Percentiles rank a stretch among this genome's conserved stretches.
Evolutionary conservation across 345 rosid species (phyloP).

Genomic region (Diplotaxis tenuifolia): DNA sequence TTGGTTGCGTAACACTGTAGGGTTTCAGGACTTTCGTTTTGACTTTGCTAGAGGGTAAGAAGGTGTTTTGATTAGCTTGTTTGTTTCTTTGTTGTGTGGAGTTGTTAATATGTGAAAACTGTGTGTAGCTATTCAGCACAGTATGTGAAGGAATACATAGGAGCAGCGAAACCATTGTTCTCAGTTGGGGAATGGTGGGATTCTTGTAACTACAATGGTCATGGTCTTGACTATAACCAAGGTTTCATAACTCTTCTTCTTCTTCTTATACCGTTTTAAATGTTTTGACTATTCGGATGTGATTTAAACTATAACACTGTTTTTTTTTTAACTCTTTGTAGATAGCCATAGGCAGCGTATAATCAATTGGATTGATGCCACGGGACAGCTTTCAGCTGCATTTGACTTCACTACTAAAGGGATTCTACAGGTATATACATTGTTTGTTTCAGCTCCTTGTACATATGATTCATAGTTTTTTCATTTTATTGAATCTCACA

Average conservation of each 20-base stretch:
- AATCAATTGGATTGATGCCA: slow-evolving; percentile 74
- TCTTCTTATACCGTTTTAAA: slow-evolving; percentile 1
- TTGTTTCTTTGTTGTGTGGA: slow-evolving; percentile 1
- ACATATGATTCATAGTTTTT: not conserved
- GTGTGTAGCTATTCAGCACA: slow-evolving; percentile 64
- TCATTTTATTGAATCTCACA: not conserved
- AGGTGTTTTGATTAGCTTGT: not conserved
- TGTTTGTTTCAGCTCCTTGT: not conserved
- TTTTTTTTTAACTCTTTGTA: slow-evolving; percentile 30
- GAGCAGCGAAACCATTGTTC: slow-evolving; percentile 76
- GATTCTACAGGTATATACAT: slow-evolving; percentile 63
- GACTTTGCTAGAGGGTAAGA: slow-evolving; percentile 86
- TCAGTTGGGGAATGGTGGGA: slow-evolving; percentile 95
- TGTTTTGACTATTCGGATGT: not conserved
- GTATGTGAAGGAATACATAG: slow-evolving; percentile 81
- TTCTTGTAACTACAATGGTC: slow-evolving; percentile 70
- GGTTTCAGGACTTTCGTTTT: slow-evolving; percentile 91
- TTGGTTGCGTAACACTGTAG: slow-evolving; percentile 60
- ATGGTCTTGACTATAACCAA: slow-evolving; percentile 73
- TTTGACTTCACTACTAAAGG: slow-evolving; percentile 95
- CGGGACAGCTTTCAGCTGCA: slow-evolving; percentile 76
- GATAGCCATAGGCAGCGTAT: slow-evolving; percentile 84
- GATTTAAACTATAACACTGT: not conserved
- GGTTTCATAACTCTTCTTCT: slow-evolving; percentile 43
- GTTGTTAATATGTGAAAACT: not conserved